These are phyloP conservation scores for Penicillium corylophilum DNA, from an alignment of 2,329 filamentous ascomycete species.

Conservation along the genomic window DNA sequence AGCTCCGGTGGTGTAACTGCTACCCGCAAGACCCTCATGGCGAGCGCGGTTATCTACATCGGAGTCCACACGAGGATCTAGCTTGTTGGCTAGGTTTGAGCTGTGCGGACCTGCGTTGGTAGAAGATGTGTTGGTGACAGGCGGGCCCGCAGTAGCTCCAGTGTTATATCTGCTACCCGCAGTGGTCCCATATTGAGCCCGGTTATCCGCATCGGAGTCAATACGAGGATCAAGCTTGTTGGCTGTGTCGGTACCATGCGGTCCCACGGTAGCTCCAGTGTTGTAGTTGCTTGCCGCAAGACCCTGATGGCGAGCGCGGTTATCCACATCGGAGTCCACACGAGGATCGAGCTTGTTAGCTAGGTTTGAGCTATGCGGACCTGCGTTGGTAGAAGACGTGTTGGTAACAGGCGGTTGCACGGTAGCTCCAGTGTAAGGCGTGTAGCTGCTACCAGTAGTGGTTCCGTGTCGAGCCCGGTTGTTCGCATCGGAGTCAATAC, in stretches of 20 bases:
- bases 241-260: background rate
- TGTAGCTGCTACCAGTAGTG: background rate
- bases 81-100: conserved; percentile 9
- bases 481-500: conserved; percentile 1
- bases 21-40: conserved; percentile 1
- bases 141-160: too few relatives aligned
- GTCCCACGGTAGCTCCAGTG: background rate
- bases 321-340: conserved; percentile 10
- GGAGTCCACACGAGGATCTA: conserved; percentile 15
- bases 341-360: conserved; percentile 15
- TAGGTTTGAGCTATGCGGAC: conserved; percentile 1
- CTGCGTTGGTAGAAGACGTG: background rate
- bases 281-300: conserved; percentile 7
- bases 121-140: too few relatives aligned
- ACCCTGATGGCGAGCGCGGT: conserved; percentile 1
- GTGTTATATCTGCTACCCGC: background rate
- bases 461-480: too few relatives aligned
- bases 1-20: conserved; percentile 2
- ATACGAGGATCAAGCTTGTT: conserved; percentile 8
- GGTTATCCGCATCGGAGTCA: background rate
- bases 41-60: conserved; percentile 6
- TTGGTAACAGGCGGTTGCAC: too few relatives aligned
- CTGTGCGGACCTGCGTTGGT: too few relatives aligned
- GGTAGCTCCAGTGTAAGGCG: background rate
- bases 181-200: too few relatives aligned